phyloP scores from a whole-genome alignment of 139 green algal genomes.

The Auxenochlorella pyrenoidosa region DNA sequence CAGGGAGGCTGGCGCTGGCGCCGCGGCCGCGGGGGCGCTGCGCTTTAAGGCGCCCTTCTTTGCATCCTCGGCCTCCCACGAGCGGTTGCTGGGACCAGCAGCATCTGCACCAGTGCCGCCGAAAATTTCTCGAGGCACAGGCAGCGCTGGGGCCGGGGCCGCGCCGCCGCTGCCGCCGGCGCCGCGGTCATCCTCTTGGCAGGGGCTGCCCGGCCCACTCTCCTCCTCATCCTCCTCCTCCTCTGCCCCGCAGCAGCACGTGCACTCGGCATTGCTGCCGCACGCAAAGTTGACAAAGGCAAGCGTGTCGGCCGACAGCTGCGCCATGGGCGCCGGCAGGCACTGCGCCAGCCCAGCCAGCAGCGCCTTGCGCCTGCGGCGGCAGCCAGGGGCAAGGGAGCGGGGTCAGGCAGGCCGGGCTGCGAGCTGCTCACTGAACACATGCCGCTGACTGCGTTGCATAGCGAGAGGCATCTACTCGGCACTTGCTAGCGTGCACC shows the following conservation, averaged over 20 bases:
- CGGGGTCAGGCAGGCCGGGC: not conserved
- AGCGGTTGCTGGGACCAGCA: not conserved
- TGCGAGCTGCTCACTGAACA: too few species aligned
- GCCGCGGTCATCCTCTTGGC: not conserved
- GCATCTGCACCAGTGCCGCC: not conserved
- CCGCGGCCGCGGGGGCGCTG: not conserved
- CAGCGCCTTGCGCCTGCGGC: not conserved
- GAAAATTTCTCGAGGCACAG: not conserved
- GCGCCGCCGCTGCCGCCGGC: not conserved
- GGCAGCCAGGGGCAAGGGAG: not conserved
- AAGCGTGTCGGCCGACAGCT: slow-evolving; percentile 10
- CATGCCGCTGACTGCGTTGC: too few species aligned
- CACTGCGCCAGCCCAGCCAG: slow-evolving; percentile 14
- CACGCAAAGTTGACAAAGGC: slow-evolving; percentile 15
- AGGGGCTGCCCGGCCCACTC: not conserved
- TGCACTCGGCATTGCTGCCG: slow-evolving; percentile 2
- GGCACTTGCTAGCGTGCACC: too few species aligned
- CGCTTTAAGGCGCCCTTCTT: not conserved
- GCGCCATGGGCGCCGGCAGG: slow-evolving; percentile 19
- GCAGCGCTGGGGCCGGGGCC: not conserved
- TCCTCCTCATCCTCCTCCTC: slow-evolving; percentile 5
- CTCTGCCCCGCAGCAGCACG: slow-evolving; percentile 11
- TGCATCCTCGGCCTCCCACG: not conserved
- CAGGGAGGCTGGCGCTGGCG: not conserved
- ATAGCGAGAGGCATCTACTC: too few species aligned